These are phyloP conservation scores for Saccharum hybrid DNA, from an alignment of 202 grass and related monocot genomes.

Conservation along the genomic window DNA sequence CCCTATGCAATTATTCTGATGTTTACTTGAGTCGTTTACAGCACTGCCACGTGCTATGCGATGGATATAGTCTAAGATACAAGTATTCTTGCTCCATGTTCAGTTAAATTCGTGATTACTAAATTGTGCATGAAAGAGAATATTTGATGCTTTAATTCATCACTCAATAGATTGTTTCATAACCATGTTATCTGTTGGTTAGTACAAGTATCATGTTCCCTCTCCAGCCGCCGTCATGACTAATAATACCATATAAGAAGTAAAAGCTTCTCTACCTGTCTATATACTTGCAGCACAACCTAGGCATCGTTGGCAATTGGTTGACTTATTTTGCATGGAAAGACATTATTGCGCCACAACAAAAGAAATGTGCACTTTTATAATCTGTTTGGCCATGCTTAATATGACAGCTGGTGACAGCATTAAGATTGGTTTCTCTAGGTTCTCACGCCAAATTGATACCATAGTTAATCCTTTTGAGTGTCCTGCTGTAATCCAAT, in stretches of 20 bases:
- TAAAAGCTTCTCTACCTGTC: background rate
- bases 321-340: slow-evolving; percentile 26
- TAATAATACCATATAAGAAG: background rate
- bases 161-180: background rate
- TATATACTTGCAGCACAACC: background rate
- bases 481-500: background rate
- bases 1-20: background rate
- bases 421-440: background rate
- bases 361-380: slow-evolving; percentile 21
- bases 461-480: background rate
- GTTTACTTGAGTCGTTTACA: background rate
- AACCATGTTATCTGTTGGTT: background rate
- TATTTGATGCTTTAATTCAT: background rate
- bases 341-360: background rate
- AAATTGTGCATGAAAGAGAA: background rate
- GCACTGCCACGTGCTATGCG: background rate
- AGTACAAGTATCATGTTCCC: background rate
- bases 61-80: background rate
- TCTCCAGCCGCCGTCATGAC: background rate
- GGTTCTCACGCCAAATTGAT: background rate
- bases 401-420: background rate
- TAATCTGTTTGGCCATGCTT: background rate
- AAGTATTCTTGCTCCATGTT: background rate
- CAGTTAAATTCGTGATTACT: background rate
- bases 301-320: background rate